phyloP scores from a whole-genome alignment of 2,329 filamentous ascomycete genomes.

The Pseudogymnoascus sp. region DNA sequence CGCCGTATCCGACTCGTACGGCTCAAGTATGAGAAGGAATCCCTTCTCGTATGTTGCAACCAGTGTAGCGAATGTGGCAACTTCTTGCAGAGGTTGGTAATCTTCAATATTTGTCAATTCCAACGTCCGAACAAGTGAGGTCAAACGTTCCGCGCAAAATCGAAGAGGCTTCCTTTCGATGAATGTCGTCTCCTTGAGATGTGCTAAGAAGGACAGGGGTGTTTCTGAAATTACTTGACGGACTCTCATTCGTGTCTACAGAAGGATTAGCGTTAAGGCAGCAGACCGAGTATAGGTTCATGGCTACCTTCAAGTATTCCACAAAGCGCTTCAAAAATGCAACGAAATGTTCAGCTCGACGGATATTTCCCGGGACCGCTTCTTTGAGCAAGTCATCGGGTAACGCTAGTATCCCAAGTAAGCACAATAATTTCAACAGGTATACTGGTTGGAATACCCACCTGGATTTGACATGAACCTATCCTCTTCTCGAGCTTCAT shows the following conservation, averaged over 20 bases:
- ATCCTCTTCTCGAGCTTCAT: slow-evolving; percentile 86
- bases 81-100: slow-evolving; percentile 92
- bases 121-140: slow-evolving; percentile 86
- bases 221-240: slow-evolving; percentile 96
- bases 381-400: slow-evolving; percentile 93
- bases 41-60: slow-evolving; percentile 96
- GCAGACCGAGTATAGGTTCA: not conserved
- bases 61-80: slow-evolving; percentile 92
- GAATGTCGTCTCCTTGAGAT: slow-evolving; percentile 91
- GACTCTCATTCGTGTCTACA: slow-evolving; percentile 90
- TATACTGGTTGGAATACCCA: slow-evolving; percentile 15
- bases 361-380: slow-evolving; percentile 92
- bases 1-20: slow-evolving; percentile 89
- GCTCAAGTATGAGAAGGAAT: slow-evolving; percentile 92
- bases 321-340: slow-evolving; percentile 94
- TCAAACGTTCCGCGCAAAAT: slow-evolving; percentile 91
- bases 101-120: slow-evolving; percentile 98
- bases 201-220: slow-evolving; percentile 83
- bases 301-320: slow-evolving; percentile 75
- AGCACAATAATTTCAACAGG: not conserved
- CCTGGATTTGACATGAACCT: slow-evolving; percentile 91
- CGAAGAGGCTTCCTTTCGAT: slow-evolving; percentile 93
- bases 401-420: slow-evolving; percentile 48
- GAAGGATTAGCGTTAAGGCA: not conserved
- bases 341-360: slow-evolving; percentile 91